Percentiles rank a stretch among this genome's conserved stretches.
These are phyloP conservation scores for Paraglomus occultum DNA, from an alignment of 192 early-diverging fungal genomes.

Conservation along the genomic window DNA sequence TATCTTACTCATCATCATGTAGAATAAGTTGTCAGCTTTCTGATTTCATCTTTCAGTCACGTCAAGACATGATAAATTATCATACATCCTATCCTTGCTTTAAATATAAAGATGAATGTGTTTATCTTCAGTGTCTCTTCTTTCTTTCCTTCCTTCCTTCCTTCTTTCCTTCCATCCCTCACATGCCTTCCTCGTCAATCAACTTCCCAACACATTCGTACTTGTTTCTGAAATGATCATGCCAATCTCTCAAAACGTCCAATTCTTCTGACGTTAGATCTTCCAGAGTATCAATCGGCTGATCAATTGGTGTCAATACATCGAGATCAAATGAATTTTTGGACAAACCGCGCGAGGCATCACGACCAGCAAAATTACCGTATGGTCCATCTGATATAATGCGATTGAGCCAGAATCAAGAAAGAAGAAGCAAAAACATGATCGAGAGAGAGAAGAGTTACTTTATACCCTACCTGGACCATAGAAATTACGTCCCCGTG, in stretches of 20 bases:
- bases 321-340: slow-evolving; percentile 80
- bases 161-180: neutral
- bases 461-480: slow-evolving; percentile 68
- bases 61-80: too few species aligned
- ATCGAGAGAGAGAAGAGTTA: neutral
- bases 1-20: too few species aligned
- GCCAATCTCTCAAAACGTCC: slow-evolving; percentile 78
- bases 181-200: slow-evolving; percentile 34
- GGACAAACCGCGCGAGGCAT: slow-evolving; percentile 91
- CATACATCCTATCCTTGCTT: neutral
- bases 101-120: too few species aligned
- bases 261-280: slow-evolving; percentile 73
- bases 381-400: slow-evolving; percentile 75
- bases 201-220: slow-evolving; percentile 72
- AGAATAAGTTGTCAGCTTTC: too few species aligned
- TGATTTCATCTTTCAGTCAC: too few species aligned
- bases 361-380: slow-evolving; percentile 94
- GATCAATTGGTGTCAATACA: slow-evolving; percentile 66
- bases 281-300: slow-evolving; percentile 77
- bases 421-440: neutral
- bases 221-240: slow-evolving; percentile 73
- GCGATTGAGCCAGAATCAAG: neutral
- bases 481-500: slow-evolving; percentile 78
- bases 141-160: neutral
- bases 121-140: too few species aligned